Conservation (phyloP, 2,329 filamentous ascomycete species). For the Myriangium duriaei region DNA sequence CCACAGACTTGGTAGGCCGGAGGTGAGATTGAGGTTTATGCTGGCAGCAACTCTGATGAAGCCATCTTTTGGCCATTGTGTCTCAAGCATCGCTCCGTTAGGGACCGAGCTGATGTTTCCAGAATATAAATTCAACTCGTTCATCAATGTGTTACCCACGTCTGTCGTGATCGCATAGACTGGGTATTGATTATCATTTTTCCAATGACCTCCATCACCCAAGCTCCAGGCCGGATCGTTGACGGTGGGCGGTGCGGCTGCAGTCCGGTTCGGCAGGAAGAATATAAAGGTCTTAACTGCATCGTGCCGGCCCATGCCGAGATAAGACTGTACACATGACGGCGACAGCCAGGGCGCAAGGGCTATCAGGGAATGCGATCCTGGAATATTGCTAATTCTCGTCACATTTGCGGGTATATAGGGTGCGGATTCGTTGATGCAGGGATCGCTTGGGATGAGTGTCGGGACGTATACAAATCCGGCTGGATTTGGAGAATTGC, state of each 20-base stretch:
- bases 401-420: conserved; percentile 67
- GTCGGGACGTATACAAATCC: conserved; percentile 81
- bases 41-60: conserved; percentile 40
- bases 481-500: conserved; percentile 45
- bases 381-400: conserved; percentile 51
- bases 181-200: conserved; percentile 56
- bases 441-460: conserved; percentile 45
- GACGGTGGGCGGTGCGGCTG: conserved; percentile 51
- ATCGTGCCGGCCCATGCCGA: conserved; percentile 49
- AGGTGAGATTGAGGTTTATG: conserved; percentile 28
- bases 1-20: conserved; percentile 62
- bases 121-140: conserved; percentile 62
- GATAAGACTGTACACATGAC: conserved; percentile 60
- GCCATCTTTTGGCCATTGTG: conserved; percentile 28
- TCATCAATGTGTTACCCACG: conserved; percentile 56
- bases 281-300: conserved; percentile 48
- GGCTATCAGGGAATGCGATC: conserved; percentile 62
- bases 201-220: conserved; percentile 59
- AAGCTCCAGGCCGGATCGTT: conserved; percentile 59
- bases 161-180: conserved; percentile 68
- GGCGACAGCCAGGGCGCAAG: conserved; percentile 75
- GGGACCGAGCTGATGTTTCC: conserved; percentile 50
- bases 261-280: conserved; percentile 34
- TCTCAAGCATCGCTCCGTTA: conserved; percentile 25
- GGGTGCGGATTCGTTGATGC: conserved; percentile 48